Percentiles rank a stretch among this genome's conserved stretches.
phyloP scores from a whole-genome alignment of 345 rosid genomes.

The Rhizophora apiculata region DNA sequence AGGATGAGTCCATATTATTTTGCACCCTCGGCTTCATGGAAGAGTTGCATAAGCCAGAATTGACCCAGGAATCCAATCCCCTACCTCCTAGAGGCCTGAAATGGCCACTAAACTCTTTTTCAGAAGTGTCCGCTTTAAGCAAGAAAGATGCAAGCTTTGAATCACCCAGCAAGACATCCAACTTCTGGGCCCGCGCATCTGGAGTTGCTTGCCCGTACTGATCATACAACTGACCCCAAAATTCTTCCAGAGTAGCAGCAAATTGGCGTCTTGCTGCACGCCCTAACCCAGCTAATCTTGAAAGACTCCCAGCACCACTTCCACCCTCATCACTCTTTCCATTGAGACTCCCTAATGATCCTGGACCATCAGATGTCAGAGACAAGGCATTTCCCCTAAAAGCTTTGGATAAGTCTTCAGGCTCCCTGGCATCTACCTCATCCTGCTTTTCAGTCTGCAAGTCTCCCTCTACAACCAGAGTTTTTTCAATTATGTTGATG shows the following conservation, averaged over 20 bases:
- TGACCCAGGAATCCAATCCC: conserved; percentile 50
- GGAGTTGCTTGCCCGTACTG: conserved; percentile 63
- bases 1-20: conserved; percentile 48
- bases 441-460: conserved; percentile 51
- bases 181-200: conserved; percentile 63
- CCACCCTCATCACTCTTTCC: conserved; percentile 83
- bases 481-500: conserved; percentile 47
- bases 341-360: conserved; percentile 76
- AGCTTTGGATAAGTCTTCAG: conserved; percentile 57
- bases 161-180: conserved; percentile 54
- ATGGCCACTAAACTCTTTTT: conserved; percentile 48
- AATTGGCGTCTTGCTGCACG: conserved; percentile 92
- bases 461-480: conserved; percentile 44
- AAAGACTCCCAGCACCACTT: conserved; percentile 82
- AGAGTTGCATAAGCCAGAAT: conserved; percentile 52
- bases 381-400: conserved; percentile 44
- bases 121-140: conserved; percentile 46
- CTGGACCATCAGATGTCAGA: conserved; percentile 65
- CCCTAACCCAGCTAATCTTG: conserved; percentile 90
- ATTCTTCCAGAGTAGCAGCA: conserved; percentile 70
- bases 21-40: conserved; percentile 55
- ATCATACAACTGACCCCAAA: conserved; percentile 93
- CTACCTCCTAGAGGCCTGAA: conserved; percentile 48
- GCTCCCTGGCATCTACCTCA: conserved; percentile 57
- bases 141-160: conserved; percentile 39